phyloP scores from a whole-genome alignment of 1,284 basidiomycete genomes.

The Serendipita sp. region DNA sequence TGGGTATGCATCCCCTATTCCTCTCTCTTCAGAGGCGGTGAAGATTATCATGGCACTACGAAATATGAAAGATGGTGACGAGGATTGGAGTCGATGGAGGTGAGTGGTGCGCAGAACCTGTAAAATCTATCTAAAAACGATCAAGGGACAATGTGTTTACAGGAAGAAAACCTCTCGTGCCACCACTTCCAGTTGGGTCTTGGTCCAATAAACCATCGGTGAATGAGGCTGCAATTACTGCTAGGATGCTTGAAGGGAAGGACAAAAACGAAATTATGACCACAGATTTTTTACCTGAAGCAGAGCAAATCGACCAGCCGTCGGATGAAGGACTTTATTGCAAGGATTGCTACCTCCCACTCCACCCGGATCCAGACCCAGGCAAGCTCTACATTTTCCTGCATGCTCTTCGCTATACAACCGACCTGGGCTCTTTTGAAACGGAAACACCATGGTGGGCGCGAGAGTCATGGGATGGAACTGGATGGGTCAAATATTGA shows the following conservation, averaged over 20 bases:
- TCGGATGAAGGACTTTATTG: slow-evolving; percentile 44
- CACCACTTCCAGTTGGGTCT: slow-evolving; percentile 31
- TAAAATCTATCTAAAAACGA: not conserved
- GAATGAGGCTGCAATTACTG: not conserved
- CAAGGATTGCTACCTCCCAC: slow-evolving; percentile 73
- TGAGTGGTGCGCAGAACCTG: not conserved
- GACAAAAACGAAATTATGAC: not conserved
- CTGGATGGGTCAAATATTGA: slow-evolving; percentile 15
- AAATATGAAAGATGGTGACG: slow-evolving; percentile 83
- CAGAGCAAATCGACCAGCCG: not conserved
- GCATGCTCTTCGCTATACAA: slow-evolving; percentile 75
- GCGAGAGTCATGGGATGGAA: slow-evolving; percentile 47
- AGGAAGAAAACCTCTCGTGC: slow-evolving; percentile 1
- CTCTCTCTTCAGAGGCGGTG: slow-evolving; percentile 73
- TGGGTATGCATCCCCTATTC: slow-evolving; percentile 79
- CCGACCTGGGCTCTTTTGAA: slow-evolving; percentile 57
- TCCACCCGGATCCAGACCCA: slow-evolving; percentile 81
- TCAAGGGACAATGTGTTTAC: not conserved
- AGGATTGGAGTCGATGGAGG: slow-evolving; percentile 83
- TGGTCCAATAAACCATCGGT: slow-evolving; percentile 39
- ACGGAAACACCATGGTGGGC: slow-evolving; percentile 67
- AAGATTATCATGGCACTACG: slow-evolving; percentile 70
- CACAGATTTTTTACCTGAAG: not conserved
- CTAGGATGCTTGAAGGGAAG: not conserved
- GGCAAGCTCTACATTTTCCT: slow-evolving; percentile 87